Evolutionary conservation across 208 protist genomes (phyloP), one percentile per base, ranked within the genome.

Genomic region (Novymonas esmeraldas): DNA sequence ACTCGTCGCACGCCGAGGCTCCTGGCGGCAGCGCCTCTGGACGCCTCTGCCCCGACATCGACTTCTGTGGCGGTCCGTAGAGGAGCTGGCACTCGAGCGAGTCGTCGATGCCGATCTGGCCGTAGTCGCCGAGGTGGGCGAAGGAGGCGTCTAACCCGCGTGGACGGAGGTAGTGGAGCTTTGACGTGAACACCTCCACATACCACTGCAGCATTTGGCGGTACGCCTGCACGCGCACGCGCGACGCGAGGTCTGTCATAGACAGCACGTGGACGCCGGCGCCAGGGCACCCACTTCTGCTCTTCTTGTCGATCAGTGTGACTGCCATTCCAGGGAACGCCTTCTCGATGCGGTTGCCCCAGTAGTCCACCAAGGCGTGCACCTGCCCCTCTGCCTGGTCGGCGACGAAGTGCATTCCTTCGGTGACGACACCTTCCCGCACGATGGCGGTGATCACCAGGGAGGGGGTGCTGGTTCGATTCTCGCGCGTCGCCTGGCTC

Each of bases 71-170:
- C 10, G 69, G 52, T 13, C 88, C 88, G 70, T 93, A 96, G 45
- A 96, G 77, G 55, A 96, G 72, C 50, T 96, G 89, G 57, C 78
- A 85, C 64, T 94, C 83, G 11, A 94, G 73, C 20, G 70, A 85
- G 61, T 76, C 58, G 18, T 74, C 86, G 50, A 76, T 61, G 33
- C 69, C 52, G 31, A 94, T 64, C 59, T 96, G 92, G 1, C 92
- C 92, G 76, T 97, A 97, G 68, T 95, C 86, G 28, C 92, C 92
- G 18, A 97, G 78, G 56, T 97, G 87, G 14, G 70, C 44, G 73
- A 95, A 95, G 6, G 76, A 81, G 24, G 84, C 76, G 48, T 95
- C 82, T 78, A 90, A 87, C 5, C 89, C 89, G 7, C 87, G 72
- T 34, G 92, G 92, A 33, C 82, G 79, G 55, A 97, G 76, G 52